These are phyloP conservation scores for Casaregolazyma suthepensis DNA, from an alignment of 1,139 yeast genomes.

Conservation along the genomic window DNA sequence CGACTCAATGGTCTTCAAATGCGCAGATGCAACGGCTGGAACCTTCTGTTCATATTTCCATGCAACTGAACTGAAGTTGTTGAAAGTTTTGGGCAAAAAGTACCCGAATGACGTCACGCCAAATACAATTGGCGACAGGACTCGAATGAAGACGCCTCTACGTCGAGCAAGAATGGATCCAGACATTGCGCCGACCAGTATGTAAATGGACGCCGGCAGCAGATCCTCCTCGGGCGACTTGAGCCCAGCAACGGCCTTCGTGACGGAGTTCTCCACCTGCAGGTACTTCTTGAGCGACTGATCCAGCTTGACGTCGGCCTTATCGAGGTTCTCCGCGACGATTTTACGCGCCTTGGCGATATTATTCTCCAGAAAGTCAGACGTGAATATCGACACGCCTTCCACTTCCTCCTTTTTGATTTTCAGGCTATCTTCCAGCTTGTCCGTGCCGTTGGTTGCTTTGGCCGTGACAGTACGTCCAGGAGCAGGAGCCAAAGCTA, in stretches of 20 bases:
- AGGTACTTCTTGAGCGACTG: constrained; percentile 46
- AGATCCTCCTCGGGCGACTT: constrained; percentile 70
- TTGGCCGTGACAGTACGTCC: constrained; percentile 45
- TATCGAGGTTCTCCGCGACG: constrained; percentile 27
- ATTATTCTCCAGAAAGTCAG: constrained; percentile 42
- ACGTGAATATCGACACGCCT: constrained; percentile 54
- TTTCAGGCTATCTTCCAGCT: constrained; percentile 28
- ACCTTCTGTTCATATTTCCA: constrained; percentile 64
- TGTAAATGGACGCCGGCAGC: constrained; percentile 68
- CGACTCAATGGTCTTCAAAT: constrained; percentile 42
- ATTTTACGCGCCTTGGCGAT: constrained; percentile 45
- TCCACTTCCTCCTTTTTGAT: constrained; percentile 42
- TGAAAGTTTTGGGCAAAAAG: constrained; percentile 72
- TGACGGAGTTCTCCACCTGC: constrained; percentile 58
- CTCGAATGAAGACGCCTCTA: constrained; percentile 53
- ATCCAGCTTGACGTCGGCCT: constrained; percentile 37
- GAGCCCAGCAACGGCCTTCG: constrained; percentile 60
- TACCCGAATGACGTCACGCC: constrained; percentile 67
- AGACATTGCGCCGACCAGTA: constrained; percentile 66
- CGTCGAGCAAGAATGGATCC: constrained; percentile 80
- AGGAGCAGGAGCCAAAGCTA: constrained; percentile 42
- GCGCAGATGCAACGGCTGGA: constrained; percentile 65
- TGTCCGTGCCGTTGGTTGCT: constrained; percentile 18
- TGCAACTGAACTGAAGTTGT: constrained; percentile 53
- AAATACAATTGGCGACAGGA: constrained; percentile 55